Evolutionary conservation across 352 stramenopile species (phyloP).

Genomic region (Pythium rishiriense): DNA sequence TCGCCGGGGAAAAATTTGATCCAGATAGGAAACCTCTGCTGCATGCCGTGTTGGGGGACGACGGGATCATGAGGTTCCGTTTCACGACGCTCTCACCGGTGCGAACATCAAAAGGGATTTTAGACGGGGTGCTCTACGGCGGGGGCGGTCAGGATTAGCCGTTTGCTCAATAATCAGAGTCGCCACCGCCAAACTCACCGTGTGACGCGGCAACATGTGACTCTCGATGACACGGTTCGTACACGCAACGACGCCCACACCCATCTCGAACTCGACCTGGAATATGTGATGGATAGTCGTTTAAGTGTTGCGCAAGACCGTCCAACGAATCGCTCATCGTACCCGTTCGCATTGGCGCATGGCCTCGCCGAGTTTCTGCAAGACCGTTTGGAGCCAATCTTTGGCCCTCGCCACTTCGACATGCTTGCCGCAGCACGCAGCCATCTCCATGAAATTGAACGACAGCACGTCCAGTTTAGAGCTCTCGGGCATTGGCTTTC

Average conservation of each 20-base stretch:
- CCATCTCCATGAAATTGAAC: slow-evolving; percentile 76
- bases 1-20: slow-evolving; percentile 16
- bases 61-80: slow-evolving; percentile 30
- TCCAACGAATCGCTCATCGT: neutral
- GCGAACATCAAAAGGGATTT: slow-evolving; percentile 47
- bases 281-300: neutral
- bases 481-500: neutral
- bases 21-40: slow-evolving; percentile 5
- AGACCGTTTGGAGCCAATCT: slow-evolving; percentile 53
- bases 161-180: neutral
- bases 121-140: slow-evolving; percentile 15
- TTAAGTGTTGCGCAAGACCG: neutral
- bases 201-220: slow-evolving; percentile 51
- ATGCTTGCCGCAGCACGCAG: slow-evolving; percentile 49
- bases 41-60: neutral
- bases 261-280: slow-evolving; percentile 69
- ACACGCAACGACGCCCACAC: slow-evolving; percentile 57
- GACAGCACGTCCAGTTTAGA: slow-evolving; percentile 25
- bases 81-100: slow-evolving; percentile 60
- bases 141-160: neutral
- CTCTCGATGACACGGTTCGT: slow-evolving; percentile 44
- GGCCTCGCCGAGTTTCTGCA: slow-evolving; percentile 57
- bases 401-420: slow-evolving; percentile 53
- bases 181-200: slow-evolving; percentile 24
- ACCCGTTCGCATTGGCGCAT: slow-evolving; percentile 56